Evolutionary conservation across 139 green algal genomes (phyloP).

Genomic region (Asterochloris erici): DNA sequence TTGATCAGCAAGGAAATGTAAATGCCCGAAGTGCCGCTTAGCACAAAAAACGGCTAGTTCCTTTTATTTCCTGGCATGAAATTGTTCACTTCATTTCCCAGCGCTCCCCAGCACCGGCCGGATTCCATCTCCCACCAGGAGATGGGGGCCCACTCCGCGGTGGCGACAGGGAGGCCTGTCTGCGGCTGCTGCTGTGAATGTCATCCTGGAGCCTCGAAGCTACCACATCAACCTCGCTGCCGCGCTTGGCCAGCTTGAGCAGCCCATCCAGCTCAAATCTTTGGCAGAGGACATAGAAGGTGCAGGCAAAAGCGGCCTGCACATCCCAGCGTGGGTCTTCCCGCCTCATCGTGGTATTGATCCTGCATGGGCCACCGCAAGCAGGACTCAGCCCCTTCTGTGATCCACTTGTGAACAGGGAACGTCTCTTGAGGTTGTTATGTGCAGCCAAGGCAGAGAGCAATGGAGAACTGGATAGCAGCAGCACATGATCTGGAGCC

Average conservation of each 20-base stretch:
- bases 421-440: neutral
- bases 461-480: neutral
- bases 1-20: too few species aligned
- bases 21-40: too few species aligned
- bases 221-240: too few species aligned
- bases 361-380: neutral
- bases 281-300: slow-evolving; percentile 9
- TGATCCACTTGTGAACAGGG: neutral
- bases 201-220: too few species aligned
- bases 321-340: slow-evolving; percentile 15
- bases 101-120: too few species aligned
- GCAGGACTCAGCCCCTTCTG: neutral
- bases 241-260: slow-evolving; percentile 2
- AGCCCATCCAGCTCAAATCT: slow-evolving; percentile 16
- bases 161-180: too few species aligned
- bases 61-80: too few species aligned
- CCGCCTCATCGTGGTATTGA: slow-evolving; percentile 3
- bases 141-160: too few species aligned
- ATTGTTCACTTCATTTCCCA: too few species aligned
- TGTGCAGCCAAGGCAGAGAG: neutral
- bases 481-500: neutral
- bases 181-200: too few species aligned
- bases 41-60: too few species aligned
- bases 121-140: too few species aligned
- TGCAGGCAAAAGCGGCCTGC: neutral